These are phyloP conservation scores for Maudiozyma turicensis DNA, from an alignment of 805 yeast genomes.

Conservation along the genomic window DNA sequence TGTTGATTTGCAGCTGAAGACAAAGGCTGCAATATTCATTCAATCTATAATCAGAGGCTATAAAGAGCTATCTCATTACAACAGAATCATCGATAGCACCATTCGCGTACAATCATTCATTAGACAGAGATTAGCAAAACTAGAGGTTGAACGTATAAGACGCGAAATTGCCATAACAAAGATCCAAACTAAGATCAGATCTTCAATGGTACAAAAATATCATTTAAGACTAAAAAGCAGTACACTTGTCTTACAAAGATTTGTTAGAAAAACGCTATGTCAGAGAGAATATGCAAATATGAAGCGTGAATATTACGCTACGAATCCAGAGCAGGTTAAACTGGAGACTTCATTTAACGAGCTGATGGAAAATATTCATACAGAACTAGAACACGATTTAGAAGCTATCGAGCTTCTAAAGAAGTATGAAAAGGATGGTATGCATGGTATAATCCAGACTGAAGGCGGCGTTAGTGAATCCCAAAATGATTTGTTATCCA, in stretches of 20 bases:
- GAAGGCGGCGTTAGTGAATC: constrained; percentile 33
- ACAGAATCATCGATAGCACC: constrained; percentile 15
- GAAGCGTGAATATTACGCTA: not conserved
- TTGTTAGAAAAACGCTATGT: constrained; percentile 65
- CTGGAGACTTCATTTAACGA: constrained; percentile 3
- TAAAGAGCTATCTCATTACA: constrained; percentile 33
- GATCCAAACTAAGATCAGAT: constrained; percentile 63
- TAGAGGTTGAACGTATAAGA: constrained; percentile 36
- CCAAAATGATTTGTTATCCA: constrained; percentile 12
- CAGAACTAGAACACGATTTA: constrained; percentile 70
- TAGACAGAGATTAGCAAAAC: constrained; percentile 41
- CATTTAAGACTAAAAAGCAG: constrained; percentile 38
- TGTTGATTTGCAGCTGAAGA: constrained; percentile 47
- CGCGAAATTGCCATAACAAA: constrained; percentile 48
- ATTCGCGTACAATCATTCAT: constrained; percentile 36
- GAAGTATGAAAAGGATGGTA: not conserved
- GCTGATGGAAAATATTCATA: constrained; percentile 55
- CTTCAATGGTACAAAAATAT: constrained; percentile 41
- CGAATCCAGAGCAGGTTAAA: constrained; percentile 19
- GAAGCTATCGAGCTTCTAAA: constrained; percentile 39
- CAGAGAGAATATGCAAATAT: constrained; percentile 36
- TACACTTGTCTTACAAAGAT: constrained; percentile 61
- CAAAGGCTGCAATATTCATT: constrained; percentile 56
- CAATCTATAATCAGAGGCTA: constrained; percentile 59
- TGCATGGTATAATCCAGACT: not conserved